These are phyloP conservation scores for Aureobasidium melanogenum DNA, from an alignment of 2,329 filamentous ascomycete species.

Conservation along the genomic window DNA sequence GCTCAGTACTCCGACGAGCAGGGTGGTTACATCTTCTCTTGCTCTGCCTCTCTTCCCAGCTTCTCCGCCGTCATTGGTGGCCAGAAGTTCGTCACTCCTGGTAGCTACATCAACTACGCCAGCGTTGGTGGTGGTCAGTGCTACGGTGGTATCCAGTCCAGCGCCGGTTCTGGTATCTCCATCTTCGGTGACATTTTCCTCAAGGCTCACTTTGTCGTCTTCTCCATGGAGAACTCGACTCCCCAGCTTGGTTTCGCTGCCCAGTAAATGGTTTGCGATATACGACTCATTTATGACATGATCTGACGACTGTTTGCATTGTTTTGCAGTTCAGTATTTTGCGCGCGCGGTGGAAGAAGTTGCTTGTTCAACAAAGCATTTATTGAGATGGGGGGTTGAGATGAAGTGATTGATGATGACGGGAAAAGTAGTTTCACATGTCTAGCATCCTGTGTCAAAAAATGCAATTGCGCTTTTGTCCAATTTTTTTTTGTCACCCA, in stretches of 20 bases:
- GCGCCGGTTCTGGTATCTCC: conserved; percentile 47
- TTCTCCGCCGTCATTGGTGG: conserved; percentile 45
- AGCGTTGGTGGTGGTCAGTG: conserved; percentile 41
- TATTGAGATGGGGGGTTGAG: neutral
- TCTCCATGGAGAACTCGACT: conserved; percentile 43
- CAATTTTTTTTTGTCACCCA: neutral
- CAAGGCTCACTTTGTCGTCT: conserved; percentile 67
- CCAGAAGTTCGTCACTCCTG: conserved; percentile 43
- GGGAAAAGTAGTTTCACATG: neutral
- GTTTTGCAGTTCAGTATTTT: neutral
- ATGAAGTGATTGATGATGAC: neutral
- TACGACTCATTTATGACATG: neutral
- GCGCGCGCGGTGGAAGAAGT: neutral
- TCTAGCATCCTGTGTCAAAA: neutral
- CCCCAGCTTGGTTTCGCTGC: conserved; percentile 38
- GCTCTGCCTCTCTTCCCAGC: conserved; percentile 42
- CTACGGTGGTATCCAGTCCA: conserved; percentile 67
- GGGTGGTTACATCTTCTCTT: conserved; percentile 50
- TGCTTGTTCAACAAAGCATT: conserved; percentile 7
- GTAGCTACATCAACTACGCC: conserved; percentile 47
- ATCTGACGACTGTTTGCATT: neutral
- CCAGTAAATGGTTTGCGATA: conserved; percentile 19
- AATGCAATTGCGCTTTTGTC: neutral
- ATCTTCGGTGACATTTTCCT: conserved; percentile 67
- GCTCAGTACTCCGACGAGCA: conserved; percentile 38